phyloP scores from a whole-genome alignment of 2,329 filamentous ascomycete species.

The Colletotrichum sp. region DNA sequence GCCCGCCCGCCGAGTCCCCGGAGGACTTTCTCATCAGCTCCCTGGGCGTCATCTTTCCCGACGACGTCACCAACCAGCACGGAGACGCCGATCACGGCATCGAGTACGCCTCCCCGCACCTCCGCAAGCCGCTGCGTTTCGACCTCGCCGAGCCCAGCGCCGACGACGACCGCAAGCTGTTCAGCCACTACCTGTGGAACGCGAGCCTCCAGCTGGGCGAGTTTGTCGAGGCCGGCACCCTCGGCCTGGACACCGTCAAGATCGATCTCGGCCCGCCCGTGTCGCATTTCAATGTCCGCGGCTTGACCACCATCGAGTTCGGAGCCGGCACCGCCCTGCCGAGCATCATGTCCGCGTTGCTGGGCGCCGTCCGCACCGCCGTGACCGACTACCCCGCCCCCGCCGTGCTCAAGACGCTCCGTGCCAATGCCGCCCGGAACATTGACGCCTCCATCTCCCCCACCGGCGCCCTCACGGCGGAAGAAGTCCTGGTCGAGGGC shows the following conservation, averaged over 20 bases:
- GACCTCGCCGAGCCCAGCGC: conserved; percentile 51
- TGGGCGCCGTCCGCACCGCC: conserved; percentile 55
- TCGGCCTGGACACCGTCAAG: conserved; percentile 27
- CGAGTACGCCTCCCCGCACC: conserved; percentile 60
- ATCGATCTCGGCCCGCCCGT: conserved; percentile 11
- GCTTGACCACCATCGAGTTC: conserved; percentile 64
- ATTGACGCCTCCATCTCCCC: conserved; percentile 40
- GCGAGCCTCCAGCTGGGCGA: conserved; percentile 61
- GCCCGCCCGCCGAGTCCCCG: conserved; percentile 42
- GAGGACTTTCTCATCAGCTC: conserved; percentile 66
- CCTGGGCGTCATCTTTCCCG: conserved; percentile 69
- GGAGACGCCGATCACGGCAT: conserved; percentile 65
- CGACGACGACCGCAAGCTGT: conserved; percentile 63
- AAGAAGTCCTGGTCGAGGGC: conserved; percentile 53
- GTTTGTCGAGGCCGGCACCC: conserved; percentile 55
- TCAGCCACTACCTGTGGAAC: conserved; percentile 79
- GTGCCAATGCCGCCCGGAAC: conserved; percentile 61
- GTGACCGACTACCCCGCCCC: conserved; percentile 73
- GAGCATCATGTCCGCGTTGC: conserved; percentile 52
- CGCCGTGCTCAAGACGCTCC: conserved; percentile 63
- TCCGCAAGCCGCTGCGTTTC: conserved; percentile 49
- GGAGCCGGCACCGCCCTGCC: conserved; percentile 68
- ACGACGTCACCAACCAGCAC: conserved; percentile 70
- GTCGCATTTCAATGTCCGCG: conserved; percentile 50
- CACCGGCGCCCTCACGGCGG: conserved; percentile 23